Conservation (phyloP, 768 basidiomycete species). For the Rhodosporidiobolus odoratus region DNA sequence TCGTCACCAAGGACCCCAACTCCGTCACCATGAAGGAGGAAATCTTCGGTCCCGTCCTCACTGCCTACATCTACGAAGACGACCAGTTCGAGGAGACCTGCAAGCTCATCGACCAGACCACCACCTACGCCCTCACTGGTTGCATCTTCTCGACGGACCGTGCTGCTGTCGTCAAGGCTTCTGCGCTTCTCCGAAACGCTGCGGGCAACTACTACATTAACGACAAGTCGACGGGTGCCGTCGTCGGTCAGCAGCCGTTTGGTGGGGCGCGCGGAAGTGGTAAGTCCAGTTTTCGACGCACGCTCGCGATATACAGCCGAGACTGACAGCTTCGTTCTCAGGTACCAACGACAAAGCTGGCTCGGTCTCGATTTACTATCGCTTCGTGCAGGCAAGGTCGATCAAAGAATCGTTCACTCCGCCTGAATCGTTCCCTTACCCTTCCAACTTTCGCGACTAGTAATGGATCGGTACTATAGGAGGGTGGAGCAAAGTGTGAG, state of each 20-base stretch:
- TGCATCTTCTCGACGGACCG: constrained; percentile 82
- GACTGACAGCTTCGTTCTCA: not conserved
- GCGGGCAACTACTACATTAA: constrained; percentile 82
- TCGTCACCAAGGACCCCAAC: constrained; percentile 82
- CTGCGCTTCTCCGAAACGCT: constrained; percentile 76
- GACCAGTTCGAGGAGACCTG: constrained; percentile 77
- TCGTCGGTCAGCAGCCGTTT: constrained; percentile 96
- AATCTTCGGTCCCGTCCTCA: constrained; percentile 93
- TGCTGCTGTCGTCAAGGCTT: constrained; percentile 68
- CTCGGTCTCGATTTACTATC: constrained; percentile 61
- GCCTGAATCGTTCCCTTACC: constrained; percentile 65
- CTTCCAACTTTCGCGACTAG: constrained; percentile 58
- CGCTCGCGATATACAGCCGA: not conserved
- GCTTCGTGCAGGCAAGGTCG: constrained; percentile 77
- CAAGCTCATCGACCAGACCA: constrained; percentile 77
- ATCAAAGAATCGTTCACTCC: constrained; percentile 96
- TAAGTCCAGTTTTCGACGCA: constrained; percentile 44
- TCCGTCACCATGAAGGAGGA: constrained; percentile 87
- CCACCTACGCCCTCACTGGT: constrained; percentile 88
- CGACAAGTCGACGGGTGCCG: constrained; percentile 87
- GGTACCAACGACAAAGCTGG: constrained; percentile 90
- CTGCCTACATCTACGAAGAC: constrained; percentile 87
- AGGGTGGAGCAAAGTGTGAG: too few relatives aligned
- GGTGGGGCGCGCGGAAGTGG: constrained; percentile 65
- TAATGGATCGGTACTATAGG: too few relatives aligned